Percentiles rank a stretch among this genome's conserved stretches.
These are phyloP conservation scores for Colletotrichum musicola DNA, from an alignment of 2,329 filamentous ascomycete species.

Conservation along the genomic window DNA sequence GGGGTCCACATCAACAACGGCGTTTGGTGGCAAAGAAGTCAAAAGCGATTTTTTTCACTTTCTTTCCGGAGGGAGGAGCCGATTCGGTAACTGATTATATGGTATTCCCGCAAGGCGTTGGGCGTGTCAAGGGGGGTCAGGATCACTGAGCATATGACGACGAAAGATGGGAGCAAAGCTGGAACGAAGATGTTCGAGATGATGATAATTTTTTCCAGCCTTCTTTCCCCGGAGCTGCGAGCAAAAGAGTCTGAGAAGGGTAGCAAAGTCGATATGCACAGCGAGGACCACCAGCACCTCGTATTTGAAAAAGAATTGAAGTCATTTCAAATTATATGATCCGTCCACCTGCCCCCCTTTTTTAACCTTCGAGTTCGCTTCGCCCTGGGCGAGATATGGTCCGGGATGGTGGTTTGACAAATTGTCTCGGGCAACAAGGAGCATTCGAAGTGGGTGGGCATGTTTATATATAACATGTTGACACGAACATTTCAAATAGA, in stretches of 20 bases:
- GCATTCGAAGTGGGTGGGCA: too few species aligned
- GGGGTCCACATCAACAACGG: slow-evolving; percentile 41
- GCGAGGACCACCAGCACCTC: slow-evolving; percentile 3
- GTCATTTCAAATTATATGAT: neutral
- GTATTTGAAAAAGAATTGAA: slow-evolving; percentile 14
- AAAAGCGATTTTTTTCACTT: slow-evolving; percentile 24
- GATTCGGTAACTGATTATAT: slow-evolving; percentile 32
- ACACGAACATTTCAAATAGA: too few species aligned
- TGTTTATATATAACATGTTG: too few species aligned
- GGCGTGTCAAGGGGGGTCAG: slow-evolving; percentile 13
- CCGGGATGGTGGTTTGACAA: too few species aligned
- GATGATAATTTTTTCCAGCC: neutral
- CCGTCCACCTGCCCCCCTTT: too few species aligned
- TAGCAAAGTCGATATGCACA: neutral
- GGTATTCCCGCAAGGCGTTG: slow-evolving; percentile 36
- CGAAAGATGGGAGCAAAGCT: neutral
- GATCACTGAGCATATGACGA: neutral
- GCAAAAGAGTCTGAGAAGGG: neutral
- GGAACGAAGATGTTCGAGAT: slow-evolving; percentile 6
- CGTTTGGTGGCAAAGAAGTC: slow-evolving; percentile 35
- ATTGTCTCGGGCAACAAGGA: too few species aligned
- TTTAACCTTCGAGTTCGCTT: neutral
- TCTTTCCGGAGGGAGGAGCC: neutral
- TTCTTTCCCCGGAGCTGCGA: neutral
- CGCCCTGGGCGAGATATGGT: neutral